phyloP scores from a whole-genome alignment of 1,284 basidiomycete genomes.

The Boletus albobrunnescens region DNA sequence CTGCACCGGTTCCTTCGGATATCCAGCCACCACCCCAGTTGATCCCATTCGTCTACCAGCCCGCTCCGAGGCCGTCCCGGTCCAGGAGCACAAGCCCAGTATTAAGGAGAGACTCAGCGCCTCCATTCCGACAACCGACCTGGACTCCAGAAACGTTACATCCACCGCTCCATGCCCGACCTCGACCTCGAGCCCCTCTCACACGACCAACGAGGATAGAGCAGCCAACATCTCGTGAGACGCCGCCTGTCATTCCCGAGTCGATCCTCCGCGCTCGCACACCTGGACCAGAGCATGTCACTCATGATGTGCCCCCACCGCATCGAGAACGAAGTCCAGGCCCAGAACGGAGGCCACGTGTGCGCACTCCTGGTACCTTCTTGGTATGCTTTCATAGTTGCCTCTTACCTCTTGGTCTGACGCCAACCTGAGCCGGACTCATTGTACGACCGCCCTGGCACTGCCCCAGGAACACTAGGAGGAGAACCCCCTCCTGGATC shows the following conservation, averaged over 20 bases:
- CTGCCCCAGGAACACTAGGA: conserved; percentile 24
- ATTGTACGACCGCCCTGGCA: conserved; percentile 26
- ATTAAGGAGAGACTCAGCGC: conserved; percentile 17
- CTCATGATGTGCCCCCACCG: conserved; percentile 13
- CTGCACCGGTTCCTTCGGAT: conserved; percentile 37
- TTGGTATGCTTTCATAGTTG: conserved; percentile 15
- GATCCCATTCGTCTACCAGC: conserved; percentile 52
- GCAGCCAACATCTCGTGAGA: background rate
- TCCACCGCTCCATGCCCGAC: conserved; percentile 11
- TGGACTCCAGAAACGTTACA: conserved; percentile 24
- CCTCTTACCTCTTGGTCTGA: conserved; percentile 1
- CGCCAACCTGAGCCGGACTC: conserved; percentile 16
- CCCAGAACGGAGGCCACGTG: conserved; percentile 21
- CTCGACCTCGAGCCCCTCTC: conserved; percentile 10
- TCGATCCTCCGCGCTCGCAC: conserved; percentile 7
- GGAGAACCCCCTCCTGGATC: conserved; percentile 13
- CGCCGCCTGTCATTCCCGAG: conserved; percentile 13
- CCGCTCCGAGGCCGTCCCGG: conserved; percentile 38
- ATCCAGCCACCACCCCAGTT: conserved; percentile 52
- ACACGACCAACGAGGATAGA: conserved; percentile 1
- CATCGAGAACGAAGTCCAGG: conserved; percentile 8
- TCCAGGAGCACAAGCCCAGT: conserved; percentile 44
- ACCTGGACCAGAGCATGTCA: conserved; percentile 4
- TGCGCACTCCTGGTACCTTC: conserved; percentile 23
- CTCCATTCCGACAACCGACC: conserved; percentile 18